phyloP scores from a whole-genome alignment of 1,284 basidiomycete species.

The Lentinula novae-zelandiae region DNA sequence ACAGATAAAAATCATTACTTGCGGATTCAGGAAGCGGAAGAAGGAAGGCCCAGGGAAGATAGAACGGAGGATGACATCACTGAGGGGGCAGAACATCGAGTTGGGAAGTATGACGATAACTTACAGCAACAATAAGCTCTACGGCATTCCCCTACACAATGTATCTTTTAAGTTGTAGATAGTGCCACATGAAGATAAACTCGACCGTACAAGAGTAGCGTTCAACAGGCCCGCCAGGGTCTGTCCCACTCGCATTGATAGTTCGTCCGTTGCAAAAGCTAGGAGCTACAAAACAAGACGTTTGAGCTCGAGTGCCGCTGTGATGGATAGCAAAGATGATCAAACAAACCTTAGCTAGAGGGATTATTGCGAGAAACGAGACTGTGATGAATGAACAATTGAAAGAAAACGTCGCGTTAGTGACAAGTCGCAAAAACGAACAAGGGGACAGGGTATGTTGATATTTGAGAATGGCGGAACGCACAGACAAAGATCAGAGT shows the following conservation, averaged over 20 bases:
- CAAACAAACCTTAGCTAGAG: conserved; percentile 57
- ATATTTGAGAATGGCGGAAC: conserved; percentile 22
- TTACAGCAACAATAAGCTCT: conserved; percentile 75
- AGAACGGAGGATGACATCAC: neutral
- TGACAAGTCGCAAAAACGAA: neutral
- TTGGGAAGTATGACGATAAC: conserved; percentile 19
- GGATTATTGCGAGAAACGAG: conserved; percentile 71
- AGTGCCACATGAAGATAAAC: neutral
- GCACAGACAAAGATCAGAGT: conserved; percentile 70
- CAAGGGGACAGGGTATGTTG: neutral
- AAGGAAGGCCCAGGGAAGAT: neutral
- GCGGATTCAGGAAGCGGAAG: neutral
- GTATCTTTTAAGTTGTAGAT: neutral
- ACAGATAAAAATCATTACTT: neutral
- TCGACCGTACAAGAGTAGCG: conserved; percentile 68
- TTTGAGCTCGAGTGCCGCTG: neutral
- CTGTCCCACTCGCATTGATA: conserved; percentile 80
- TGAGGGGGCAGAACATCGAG: neutral
- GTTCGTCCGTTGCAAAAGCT: conserved; percentile 85
- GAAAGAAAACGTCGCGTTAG: neutral
- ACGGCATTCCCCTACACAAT: conserved; percentile 43
- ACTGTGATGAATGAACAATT: conserved; percentile 34
- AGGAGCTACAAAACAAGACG: conserved; percentile 48
- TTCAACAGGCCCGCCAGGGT: conserved; percentile 84
- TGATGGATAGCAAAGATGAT: neutral